phyloP scores from a whole-genome alignment of 306 rosid species.

The Dalbergia cochinchinensis region DNA sequence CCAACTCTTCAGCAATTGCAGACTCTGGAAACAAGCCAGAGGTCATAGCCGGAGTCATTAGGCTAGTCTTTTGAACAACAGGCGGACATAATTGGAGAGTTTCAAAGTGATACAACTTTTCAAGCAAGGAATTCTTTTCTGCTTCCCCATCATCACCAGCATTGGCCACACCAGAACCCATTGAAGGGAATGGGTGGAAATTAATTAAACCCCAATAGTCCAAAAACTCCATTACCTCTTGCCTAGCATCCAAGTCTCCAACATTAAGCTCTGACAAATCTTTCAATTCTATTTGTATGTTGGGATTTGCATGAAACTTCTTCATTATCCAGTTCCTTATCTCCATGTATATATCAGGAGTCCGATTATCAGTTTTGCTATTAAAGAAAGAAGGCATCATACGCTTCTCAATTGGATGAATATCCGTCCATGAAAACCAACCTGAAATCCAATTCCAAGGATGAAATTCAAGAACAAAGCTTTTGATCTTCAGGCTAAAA shows the following conservation, averaged over 20 bases:
- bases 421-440: conserved; percentile 86
- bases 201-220: conserved; percentile 96
- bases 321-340: conserved; percentile 83
- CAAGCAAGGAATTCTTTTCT: conserved; percentile 64
- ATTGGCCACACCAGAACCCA: conserved; percentile 53
- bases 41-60: conserved; percentile 57
- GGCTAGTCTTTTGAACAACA: conserved; percentile 62
- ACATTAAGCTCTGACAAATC: conserved; percentile 78
- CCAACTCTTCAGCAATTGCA: conserved; percentile 76
- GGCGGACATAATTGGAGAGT: conserved; percentile 59
- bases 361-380: conserved; percentile 68
- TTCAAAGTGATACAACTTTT: conserved; percentile 84
- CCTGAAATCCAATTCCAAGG: conserved; percentile 61
- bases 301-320: conserved; percentile 71
- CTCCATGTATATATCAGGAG: conserved; percentile 73
- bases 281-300: conserved; percentile 66
- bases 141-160: conserved; percentile 55
- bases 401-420: conserved; percentile 80
- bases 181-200: conserved; percentile 80
- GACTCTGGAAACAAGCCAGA: conserved; percentile 87
- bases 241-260: conserved; percentile 77
- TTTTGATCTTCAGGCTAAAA: conserved; percentile 3
- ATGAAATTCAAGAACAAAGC: conserved; percentile 29
- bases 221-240: conserved; percentile 87
- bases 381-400: conserved; percentile 78